phyloP scores from a whole-genome alignment of 2,329 filamentous ascomycete genomes.

The Intubia oerlemansii region DNA sequence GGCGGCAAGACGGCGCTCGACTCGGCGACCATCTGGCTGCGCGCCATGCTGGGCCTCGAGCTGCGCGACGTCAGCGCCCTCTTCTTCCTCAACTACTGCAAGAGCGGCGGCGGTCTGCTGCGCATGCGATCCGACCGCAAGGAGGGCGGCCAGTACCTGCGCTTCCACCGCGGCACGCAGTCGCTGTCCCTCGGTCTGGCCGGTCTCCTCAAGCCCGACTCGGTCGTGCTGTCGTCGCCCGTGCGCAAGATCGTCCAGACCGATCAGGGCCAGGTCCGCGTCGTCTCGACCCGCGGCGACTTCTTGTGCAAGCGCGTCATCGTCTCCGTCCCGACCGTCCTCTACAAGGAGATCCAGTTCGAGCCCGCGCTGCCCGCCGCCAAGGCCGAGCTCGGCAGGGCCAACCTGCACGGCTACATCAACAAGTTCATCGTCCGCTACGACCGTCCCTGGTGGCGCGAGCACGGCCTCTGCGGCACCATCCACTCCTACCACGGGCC shows the following conservation, averaged over 20 bases:
- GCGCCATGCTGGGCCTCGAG: slow-evolving; percentile 21
- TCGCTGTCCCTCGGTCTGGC: slow-evolving; percentile 6
- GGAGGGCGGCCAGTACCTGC: slow-evolving; percentile 29
- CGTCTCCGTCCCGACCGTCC: slow-evolving; percentile 5
- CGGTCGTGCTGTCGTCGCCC: slow-evolving; percentile 1
- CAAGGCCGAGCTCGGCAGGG: slow-evolving; percentile 9
- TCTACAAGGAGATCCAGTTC: slow-evolving; percentile 19
- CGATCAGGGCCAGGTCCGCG: background rate
- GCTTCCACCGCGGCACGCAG: slow-evolving; percentile 25
- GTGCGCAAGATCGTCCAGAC: slow-evolving; percentile 3
- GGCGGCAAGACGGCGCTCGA: slow-evolving; percentile 1
- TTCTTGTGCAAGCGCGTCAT: slow-evolving; percentile 4
- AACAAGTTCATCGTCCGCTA: slow-evolving; percentile 27
- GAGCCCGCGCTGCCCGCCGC: slow-evolving; percentile 17
- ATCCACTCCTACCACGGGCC: slow-evolving; percentile 4
- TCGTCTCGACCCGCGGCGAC: slow-evolving; percentile 2
- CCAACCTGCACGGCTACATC: slow-evolving; percentile 24
- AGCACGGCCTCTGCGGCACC: slow-evolving; percentile 21
- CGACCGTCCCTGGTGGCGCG: slow-evolving; percentile 17
- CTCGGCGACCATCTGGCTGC: slow-evolving; percentile 5
- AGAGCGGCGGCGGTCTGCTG: slow-evolving; percentile 26
- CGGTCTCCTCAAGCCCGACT: background rate
- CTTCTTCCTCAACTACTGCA: slow-evolving; percentile 34
- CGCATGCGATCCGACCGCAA: slow-evolving; percentile 30
- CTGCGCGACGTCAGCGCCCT: slow-evolving; percentile 26